A percentile compares a stretch with the other conserved stretches of the same genome.
These are phyloP conservation scores for Diatrype stigma DNA, from an alignment of 2,329 filamentous ascomycete genomes.

Conservation along the genomic window DNA sequence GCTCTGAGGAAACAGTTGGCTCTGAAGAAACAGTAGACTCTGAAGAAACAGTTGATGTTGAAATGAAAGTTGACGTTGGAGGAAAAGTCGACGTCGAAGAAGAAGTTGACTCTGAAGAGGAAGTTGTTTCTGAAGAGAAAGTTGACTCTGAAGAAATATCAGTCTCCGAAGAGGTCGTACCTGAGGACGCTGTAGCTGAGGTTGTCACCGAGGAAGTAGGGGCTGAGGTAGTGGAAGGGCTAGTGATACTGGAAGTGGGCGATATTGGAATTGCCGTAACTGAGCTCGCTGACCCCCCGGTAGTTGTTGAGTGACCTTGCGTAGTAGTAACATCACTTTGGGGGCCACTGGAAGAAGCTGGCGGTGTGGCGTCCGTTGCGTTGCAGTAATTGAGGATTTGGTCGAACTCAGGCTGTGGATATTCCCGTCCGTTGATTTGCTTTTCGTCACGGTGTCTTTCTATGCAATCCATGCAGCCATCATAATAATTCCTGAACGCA, in stretches of 20 bases:
- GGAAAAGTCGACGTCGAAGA: background rate
- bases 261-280: conserved; percentile 10
- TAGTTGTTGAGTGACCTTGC: conserved; percentile 6
- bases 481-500: conserved; percentile 34
- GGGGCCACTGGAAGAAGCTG: conserved; percentile 2
- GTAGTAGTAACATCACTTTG: conserved; percentile 12
- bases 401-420: conserved; percentile 33
- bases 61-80: conserved; percentile 1
- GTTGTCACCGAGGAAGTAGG: conserved; percentile 5
- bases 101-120: background rate
- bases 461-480: conserved; percentile 41
- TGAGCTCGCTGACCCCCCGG: conserved; percentile 13
- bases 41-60: background rate
- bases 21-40: background rate
- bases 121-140: conserved; percentile 6
- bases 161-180: too few species aligned
- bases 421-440: conserved; percentile 27
- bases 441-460: conserved; percentile 13
- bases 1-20: background rate
- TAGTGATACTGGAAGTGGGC: conserved; percentile 6
- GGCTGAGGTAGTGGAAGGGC: conserved; percentile 5
- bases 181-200: conserved; percentile 2
- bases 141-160: conserved; percentile 8
- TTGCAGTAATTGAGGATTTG: conserved; percentile 46
- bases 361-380: background rate